Evolutionary conservation across 1,284 basidiomycete genomes (phyloP).

Genomic region (Tausonia pullulans): DNA sequence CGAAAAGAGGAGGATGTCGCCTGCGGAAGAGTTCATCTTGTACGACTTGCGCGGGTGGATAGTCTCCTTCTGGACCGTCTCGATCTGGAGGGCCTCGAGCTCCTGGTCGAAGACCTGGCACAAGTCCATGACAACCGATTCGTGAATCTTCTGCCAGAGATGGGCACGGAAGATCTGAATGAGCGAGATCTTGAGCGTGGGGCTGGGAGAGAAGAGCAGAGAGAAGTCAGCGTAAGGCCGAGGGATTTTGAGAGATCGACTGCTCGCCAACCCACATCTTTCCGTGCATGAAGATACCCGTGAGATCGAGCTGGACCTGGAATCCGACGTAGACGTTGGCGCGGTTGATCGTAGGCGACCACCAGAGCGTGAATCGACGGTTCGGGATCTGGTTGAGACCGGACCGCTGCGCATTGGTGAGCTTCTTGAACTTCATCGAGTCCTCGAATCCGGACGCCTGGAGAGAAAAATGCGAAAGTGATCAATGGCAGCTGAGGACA

Average conservation of each 20-base stretch:
- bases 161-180: slow-evolving; percentile 99
- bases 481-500: background rate
- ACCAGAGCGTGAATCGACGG: slow-evolving; percentile 99
- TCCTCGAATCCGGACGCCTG: slow-evolving; percentile 39
- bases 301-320: slow-evolving; percentile 52
- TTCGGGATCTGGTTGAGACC: slow-evolving; percentile 98
- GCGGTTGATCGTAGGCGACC: slow-evolving; percentile 78
- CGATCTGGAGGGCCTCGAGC: slow-evolving; percentile 93
- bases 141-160: slow-evolving; percentile 94
- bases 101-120: slow-evolving; percentile 97
- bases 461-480: background rate
- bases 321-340: slow-evolving; percentile 99
- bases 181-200: slow-evolving; percentile 91
- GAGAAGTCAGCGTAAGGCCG: too few species aligned
- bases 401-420: slow-evolving; percentile 58
- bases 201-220: slow-evolving; percentile 27
- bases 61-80: slow-evolving; percentile 99
- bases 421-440: slow-evolving; percentile 93
- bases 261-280: slow-evolving; percentile 48
- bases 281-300: slow-evolving; percentile 61
- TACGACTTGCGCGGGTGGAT: slow-evolving; percentile 99
- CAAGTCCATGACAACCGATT: slow-evolving; percentile 81
- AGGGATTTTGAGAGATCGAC: too few species aligned
- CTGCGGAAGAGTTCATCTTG: slow-evolving; percentile 95
- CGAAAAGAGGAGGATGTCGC: slow-evolving; percentile 94